Base-by-base conservation (phyloP, 257 asterid genomes). In the Fraxinus quadrangulata region DNA sequence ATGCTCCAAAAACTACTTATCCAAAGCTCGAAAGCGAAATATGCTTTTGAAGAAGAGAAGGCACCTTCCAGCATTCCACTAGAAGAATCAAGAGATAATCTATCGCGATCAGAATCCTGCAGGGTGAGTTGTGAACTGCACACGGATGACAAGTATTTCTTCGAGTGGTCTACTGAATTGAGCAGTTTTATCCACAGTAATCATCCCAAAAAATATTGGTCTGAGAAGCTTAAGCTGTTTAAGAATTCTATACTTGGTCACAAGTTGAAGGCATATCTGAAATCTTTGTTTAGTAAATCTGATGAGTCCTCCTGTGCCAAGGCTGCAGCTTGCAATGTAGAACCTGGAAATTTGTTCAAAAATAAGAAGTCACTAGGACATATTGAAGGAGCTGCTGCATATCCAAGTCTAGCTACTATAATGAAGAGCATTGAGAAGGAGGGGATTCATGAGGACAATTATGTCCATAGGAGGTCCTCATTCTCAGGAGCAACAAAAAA, bases 111-210 rank as follows among this genome's bases (percentile, higher is more conserved):
- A 12, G 49, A 42, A 2, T 10, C 16, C 16, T 42, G 49, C 49
- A 42, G 49, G 16, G 49, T 12, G 49, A 42, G 47, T 40, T 40
- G 14, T 11, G 14, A 7, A 37, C 42, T 11, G 47, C 3, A 2
- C 49, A 42, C 16, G 17, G 89, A 37, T 37, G 42, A 88, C 65
- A 95, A 91, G 45, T 80, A 78, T 70, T 91, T 84, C 89, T 92
- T 89, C 31, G 88, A 89, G 59, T 89, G 97, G 97, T 90, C 96
- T 1, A 86, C 83, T 54, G 95, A 92, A 10, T 73, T 90, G n/a
- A 87, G 82, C 72, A 75, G 81, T 39, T 88, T 88, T 79, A 78
- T 84, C 71, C 66, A 61, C 59, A 33, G 56, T 72, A 73, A 47
- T 19, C 71, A 83, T 19, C 80, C 88, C 7, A 90, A 86, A 80